A percentile compares a stretch with the other conserved stretches of the same genome.
These are phyloP conservation scores for Ilyonectria sp. DNA, from an alignment of 2,329 filamentous ascomycete species.

Conservation along the genomic window DNA sequence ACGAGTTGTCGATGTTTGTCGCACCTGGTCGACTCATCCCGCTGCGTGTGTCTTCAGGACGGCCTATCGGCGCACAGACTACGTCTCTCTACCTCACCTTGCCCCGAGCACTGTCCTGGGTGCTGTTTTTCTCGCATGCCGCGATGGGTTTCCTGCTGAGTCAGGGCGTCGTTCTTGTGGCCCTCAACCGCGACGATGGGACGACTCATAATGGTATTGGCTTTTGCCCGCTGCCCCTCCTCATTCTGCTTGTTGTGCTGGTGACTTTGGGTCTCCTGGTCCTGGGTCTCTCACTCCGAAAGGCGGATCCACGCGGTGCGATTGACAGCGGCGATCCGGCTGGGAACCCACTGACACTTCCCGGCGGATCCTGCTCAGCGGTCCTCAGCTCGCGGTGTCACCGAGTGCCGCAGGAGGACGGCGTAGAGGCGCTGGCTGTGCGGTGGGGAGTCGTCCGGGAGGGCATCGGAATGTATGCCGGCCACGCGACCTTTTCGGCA, in stretches of 20 bases:
- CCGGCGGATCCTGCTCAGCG: slow-evolving; percentile 65
- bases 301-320: slow-evolving; percentile 54
- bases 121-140: slow-evolving; percentile 60
- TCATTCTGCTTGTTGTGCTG: slow-evolving; percentile 60
- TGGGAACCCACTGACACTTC: slow-evolving; percentile 65
- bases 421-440: slow-evolving; percentile 56
- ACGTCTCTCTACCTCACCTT: slow-evolving; percentile 66
- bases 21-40: slow-evolving; percentile 41
- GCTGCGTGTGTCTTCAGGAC: slow-evolving; percentile 64
- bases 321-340: slow-evolving; percentile 53
- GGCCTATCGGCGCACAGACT: slow-evolving; percentile 61
- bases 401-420: slow-evolving; percentile 48
- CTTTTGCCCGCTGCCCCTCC: slow-evolving; percentile 60
- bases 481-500: slow-evolving; percentile 62
- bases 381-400: slow-evolving; percentile 68
- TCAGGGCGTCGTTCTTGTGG: slow-evolving; percentile 59
- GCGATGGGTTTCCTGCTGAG: slow-evolving; percentile 63
- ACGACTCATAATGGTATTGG: slow-evolving; percentile 53
- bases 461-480: slow-evolving; percentile 55
- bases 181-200: slow-evolving; percentile 47
- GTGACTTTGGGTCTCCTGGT: slow-evolving; percentile 53
- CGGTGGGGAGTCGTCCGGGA: slow-evolving; percentile 64
- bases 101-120: slow-evolving; percentile 62
- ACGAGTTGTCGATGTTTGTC: slow-evolving; percentile 65
- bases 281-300: slow-evolving; percentile 57